phyloP scores from a whole-genome alignment of 1,284 basidiomycete species.

The Irpex rosettiformis region DNA sequence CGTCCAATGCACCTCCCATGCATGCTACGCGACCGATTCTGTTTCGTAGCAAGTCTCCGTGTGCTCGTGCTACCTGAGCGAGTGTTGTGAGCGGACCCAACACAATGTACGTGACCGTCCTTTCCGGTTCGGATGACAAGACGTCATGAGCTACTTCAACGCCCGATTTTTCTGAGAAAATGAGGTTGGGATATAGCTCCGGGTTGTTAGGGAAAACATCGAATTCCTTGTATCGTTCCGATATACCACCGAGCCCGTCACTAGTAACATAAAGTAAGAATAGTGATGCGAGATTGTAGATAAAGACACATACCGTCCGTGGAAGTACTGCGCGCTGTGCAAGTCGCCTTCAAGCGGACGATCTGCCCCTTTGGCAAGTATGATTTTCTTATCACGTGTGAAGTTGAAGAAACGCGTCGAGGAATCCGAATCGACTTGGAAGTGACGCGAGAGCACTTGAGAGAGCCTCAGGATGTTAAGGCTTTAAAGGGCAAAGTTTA shows the following conservation, averaged over 20 bases:
- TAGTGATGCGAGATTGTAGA: neutral
- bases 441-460: conserved; percentile 64
- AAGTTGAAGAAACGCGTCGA: conserved; percentile 61
- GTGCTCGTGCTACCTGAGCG: conserved; percentile 61
- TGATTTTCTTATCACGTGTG: conserved; percentile 43
- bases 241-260: conserved; percentile 80
- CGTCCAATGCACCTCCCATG: conserved; percentile 97
- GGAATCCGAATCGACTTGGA: conserved; percentile 57
- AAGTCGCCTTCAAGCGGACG: conserved; percentile 75
- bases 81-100: conserved; percentile 91
- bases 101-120: conserved; percentile 79
- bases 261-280: conserved; percentile 32
- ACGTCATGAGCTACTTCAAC: conserved; percentile 69
- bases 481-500: conserved; percentile 36
- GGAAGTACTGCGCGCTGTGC: conserved; percentile 87
- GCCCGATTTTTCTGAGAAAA: conserved; percentile 46
- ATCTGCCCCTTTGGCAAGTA: conserved; percentile 66
- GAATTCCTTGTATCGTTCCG: conserved; percentile 73
- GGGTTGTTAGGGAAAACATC: conserved; percentile 36
- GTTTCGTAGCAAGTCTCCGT: conserved; percentile 53
- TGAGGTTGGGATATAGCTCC: conserved; percentile 44
- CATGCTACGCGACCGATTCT: conserved; percentile 74
- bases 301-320: conserved; percentile 51
- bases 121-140: conserved; percentile 53
- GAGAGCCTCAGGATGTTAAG: conserved; percentile 80